Base-by-base conservation (phyloP, 2,329 filamentous ascomycete genomes). In the Scorias spongiosa region DNA sequence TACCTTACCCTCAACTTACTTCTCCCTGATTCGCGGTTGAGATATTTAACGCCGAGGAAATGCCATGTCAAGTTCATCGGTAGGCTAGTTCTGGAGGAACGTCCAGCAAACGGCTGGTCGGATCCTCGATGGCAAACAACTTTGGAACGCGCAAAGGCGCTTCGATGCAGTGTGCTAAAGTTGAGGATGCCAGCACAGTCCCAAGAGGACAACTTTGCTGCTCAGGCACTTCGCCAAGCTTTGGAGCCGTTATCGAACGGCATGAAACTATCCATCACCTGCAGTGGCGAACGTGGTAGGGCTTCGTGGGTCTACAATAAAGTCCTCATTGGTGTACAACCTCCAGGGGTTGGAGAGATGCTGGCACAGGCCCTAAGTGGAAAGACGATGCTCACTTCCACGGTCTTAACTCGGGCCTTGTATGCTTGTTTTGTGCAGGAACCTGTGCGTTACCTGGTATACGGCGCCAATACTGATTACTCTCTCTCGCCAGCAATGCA, bases 401-500 rank as follows among this genome's bases (percentile, higher is more conserved):
- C 69, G 9, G 73, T 83, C 47, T 75, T 79, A 0, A 81, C 80
- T 5, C 63, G 73, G 47, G 76, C 80, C 1, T 67, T 86, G 0
- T 84, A 78, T 53, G 69, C 76, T 3, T 78, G 75, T 1, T 82
- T 81, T 46, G 67, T 80, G 1, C 74, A 78, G 42, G 78, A 85
- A 36, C 70, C 78, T 0, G 76, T 87, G 68, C 76, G 79, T 41
- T 76, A 84, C 44, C 83, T 81, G 51, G 79, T 87, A 29, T 75
- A 86, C 42, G 83, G 83, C n/a, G 78, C 75, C 44, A 79, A 79
- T 44, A 76, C 83, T 9, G 74, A 71, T 41, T 84, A 83, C 63
- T 85, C 79, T 56, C 60, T 87, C 44, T 86, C 82, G 0, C 82
- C 83, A 1, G 78, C 79, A 6, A 87, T 87, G 81, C 82, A 88